These are phyloP conservation scores for Ogataea philodendri DNA, from an alignment of 805 yeast species.

Conservation along the genomic window DNA sequence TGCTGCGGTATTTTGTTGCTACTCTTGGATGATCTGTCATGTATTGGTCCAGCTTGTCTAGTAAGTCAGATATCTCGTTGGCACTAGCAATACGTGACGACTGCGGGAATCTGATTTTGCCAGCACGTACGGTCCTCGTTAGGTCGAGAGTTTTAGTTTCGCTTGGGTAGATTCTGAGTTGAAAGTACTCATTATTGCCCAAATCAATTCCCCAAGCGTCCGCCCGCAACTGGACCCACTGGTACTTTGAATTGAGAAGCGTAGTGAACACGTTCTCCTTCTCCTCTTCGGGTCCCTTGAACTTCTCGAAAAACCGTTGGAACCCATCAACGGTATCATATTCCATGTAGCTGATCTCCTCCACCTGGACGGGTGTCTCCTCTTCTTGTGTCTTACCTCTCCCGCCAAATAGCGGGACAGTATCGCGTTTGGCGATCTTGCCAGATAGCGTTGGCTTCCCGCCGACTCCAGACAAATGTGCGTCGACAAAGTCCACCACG, in stretches of 20 bases:
- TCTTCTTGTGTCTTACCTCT: too few species aligned
- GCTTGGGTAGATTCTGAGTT: conserved; percentile 20
- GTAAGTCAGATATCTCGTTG: too few species aligned
- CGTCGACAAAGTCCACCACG: conserved; percentile 74
- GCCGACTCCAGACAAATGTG: conserved; percentile 36
- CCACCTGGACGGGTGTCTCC: background rate
- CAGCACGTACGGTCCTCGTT: conserved; percentile 13
- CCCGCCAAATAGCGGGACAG: conserved; percentile 20
- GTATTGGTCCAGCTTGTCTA: too few species aligned
- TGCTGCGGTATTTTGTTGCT: too few species aligned
- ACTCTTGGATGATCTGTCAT: too few species aligned
- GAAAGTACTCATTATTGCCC: conserved; percentile 17
- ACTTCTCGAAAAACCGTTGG: conserved; percentile 25
- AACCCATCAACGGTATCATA: conserved; percentile 30
- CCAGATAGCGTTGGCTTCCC: conserved; percentile 28
- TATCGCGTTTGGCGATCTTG: conserved; percentile 8
- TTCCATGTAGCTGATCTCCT: conserved; percentile 29
- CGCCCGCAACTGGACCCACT: conserved; percentile 22
- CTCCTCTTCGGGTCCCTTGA: conserved; percentile 14
- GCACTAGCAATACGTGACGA: conserved; percentile 10
- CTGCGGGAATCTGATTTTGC: conserved; percentile 18
- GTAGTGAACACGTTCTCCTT: too few species aligned
- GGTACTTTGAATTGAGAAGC: too few species aligned
- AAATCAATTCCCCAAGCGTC: conserved; percentile 26
- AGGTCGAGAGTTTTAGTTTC: conserved; percentile 12